Percentiles rank a stretch among this genome's conserved stretches.
Conservation (phyloP, 768 basidiomycete genomes). For the Serendipita sp. region DNA sequence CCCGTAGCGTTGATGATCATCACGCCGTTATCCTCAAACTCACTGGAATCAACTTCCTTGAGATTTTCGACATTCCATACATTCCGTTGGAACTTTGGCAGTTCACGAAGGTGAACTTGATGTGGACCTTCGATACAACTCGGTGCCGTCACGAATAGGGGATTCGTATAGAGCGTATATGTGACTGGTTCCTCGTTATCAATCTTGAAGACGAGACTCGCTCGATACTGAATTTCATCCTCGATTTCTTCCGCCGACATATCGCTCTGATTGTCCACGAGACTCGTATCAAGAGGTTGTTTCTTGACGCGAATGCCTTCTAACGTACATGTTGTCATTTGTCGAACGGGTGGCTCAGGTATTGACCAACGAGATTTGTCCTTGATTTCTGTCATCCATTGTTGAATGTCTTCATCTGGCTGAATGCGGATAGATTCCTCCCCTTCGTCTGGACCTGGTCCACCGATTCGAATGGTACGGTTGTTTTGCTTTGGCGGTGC, state of each 20-base stretch:
- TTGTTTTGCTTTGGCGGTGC: background rate
- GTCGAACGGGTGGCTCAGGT: conserved; percentile 2
- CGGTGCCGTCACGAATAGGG: background rate
- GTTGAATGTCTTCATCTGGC: background rate
- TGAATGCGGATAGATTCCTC: background rate
- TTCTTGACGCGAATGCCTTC: background rate
- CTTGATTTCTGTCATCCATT: background rate
- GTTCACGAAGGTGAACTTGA: background rate
- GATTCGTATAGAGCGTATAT: conserved; percentile 5
- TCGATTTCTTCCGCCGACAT: background rate
- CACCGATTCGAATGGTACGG: background rate
- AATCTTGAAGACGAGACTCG: conserved; percentile 1
- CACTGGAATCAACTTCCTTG: background rate
- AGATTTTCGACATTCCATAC: background rate
- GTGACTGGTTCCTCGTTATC: background rate
- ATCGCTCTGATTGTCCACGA: background rate
- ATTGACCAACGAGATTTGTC: background rate
- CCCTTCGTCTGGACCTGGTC: background rate
- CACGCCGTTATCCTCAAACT: background rate
- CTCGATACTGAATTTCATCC: conserved; percentile 2
- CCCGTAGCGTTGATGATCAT: conserved; percentile 6
- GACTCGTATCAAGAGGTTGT: background rate
- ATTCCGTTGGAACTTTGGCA: background rate
- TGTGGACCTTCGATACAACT: background rate
- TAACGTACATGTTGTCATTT: background rate